These are phyloP conservation scores for Ottelia alismoides DNA, from an alignment of 106 monocot genomes.

Conservation along the genomic window DNA sequence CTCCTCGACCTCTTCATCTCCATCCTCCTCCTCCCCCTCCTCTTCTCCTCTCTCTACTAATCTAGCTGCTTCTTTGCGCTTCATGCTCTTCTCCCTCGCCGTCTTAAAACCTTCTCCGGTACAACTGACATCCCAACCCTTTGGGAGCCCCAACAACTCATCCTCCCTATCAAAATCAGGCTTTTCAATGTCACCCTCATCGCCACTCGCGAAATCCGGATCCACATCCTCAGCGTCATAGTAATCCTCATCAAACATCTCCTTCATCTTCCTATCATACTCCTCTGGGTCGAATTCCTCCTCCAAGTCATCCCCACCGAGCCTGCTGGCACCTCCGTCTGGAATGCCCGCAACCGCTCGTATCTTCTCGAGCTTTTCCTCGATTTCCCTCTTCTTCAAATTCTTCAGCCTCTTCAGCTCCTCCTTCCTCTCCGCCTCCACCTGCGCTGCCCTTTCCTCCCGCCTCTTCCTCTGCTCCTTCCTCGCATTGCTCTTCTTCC, in stretches of 20 bases:
- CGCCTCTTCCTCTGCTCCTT: conserved; percentile 85
- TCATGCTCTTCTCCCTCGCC: conserved; percentile 24
- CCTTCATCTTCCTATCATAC: conserved; percentile 83
- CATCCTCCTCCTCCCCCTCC: conserved; percentile 25
- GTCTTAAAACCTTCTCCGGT: conserved; percentile 33
- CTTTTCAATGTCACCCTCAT: conserved; percentile 58
- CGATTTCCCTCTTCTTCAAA: conserved; percentile 96
- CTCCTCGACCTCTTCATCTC: background rate
- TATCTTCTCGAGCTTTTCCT: conserved; percentile 79
- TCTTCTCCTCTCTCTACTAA: conserved; percentile 20
- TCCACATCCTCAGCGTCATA: conserved; percentile 67
- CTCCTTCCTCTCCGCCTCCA: conserved; percentile 70
- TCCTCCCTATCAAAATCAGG: conserved; percentile 95
- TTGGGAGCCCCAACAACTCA: conserved; percentile 70
- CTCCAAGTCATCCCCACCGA: conserved; percentile 59
- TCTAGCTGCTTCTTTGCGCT: conserved; percentile 24
- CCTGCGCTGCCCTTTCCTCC: conserved; percentile 79
- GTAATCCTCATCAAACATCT: conserved; percentile 52
- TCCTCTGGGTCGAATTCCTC: conserved; percentile 93
- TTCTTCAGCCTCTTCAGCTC: conserved; percentile 93
- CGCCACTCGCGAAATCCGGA: conserved; percentile 66
- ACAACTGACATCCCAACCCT: conserved; percentile 41
- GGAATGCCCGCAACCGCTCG: conserved; percentile 53
- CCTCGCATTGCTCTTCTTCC: conserved; percentile 77
- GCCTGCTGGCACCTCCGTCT: conserved; percentile 20